Conservation (phyloP, 768 basidiomycete species). For the Russula ochroleuca region DNA sequence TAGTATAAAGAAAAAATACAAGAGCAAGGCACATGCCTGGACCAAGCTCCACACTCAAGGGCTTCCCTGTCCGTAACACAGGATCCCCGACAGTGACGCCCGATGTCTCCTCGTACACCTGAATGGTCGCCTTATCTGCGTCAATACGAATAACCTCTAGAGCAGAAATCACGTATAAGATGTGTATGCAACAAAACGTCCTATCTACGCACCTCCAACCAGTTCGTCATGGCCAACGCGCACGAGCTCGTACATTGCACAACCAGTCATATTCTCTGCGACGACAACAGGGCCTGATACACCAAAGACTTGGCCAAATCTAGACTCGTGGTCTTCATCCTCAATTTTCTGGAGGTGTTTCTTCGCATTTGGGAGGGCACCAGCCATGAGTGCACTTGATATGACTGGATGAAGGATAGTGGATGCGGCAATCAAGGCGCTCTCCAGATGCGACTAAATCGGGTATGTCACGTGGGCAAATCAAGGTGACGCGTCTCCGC, state of each 20-base stretch:
- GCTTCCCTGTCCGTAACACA: conserved; percentile 95
- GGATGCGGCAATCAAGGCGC: not conserved
- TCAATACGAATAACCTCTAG: conserved; percentile 99
- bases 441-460: conserved; percentile 11
- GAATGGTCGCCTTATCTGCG: conserved; percentile 95
- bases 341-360: conserved; percentile 80
- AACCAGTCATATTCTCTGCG: conserved; percentile 93
- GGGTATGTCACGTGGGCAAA: conserved; percentile 22
- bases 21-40: conserved; percentile 58
- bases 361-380: conserved; percentile 88
- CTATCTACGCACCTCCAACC: conserved; percentile 73
- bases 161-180: not conserved
- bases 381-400: conserved; percentile 75
- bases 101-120: conserved; percentile 99
- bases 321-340: conserved; percentile 86
- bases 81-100: conserved; percentile 99
- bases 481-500: conserved; percentile 36
- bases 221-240: conserved; percentile 98
- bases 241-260: conserved; percentile 97
- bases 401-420: not conserved
- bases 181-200: not conserved
- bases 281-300: conserved; percentile 99
- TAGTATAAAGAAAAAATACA: conserved; percentile 3
- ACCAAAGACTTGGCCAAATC: conserved; percentile 85
- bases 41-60: conserved; percentile 94